Evolutionary conservation across 805 yeast genomes (phyloP), one percentile per base, ranked within the genome.

Genomic region (Schizosaccharomyces octosporus): DNA sequence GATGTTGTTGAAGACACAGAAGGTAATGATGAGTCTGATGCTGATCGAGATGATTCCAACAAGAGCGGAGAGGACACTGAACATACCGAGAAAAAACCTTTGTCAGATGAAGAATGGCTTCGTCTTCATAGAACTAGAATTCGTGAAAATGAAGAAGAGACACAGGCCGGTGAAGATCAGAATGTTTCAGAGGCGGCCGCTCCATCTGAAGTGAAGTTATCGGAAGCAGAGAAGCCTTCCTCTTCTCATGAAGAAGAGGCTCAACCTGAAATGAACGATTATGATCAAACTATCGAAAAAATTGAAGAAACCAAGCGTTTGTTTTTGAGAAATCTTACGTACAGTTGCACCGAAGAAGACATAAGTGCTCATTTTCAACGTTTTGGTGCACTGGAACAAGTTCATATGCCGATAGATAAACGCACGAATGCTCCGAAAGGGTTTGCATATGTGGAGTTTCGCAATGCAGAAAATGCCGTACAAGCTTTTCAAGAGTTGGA

Each of bases 401-500:
- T 67, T 1, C 98, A 93, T 71, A 76, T 93, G 66, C 96, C 98
- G 0, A 71, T 88, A 45, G 97, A 90, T 69, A 83, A 94, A 3
- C 80, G 93, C 72, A 86, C 94, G 0, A 94, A 95, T 11, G 79
- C 81, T 66, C 84, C 95, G 1, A 93, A 93, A 72, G 98, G 98
- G 0, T 87, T 87, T 71, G 95, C 93, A 0, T 89, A 89, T 68
- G 77, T 88, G 13, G 81, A 83, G 69, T 93, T 84, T 68, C 73
- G 71, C n/a, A 75, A 79, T 64, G 76, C 83, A 9, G 78, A 78
- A 9, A 83, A 83, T 68, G 98, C 98, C 0, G 80, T 84, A 1
- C 69, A 72, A 36, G 97, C 97, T 0, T 89, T 76, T 69, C 71
- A 77, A 43, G 79, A 76, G 15, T 74, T 89, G 60, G 98, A 93